Percentiles rank a stretch among this genome's conserved stretches.
Evolutionary conservation across 306 rosid species (phyloP).

Genomic region (Vicia sativa): DNA sequence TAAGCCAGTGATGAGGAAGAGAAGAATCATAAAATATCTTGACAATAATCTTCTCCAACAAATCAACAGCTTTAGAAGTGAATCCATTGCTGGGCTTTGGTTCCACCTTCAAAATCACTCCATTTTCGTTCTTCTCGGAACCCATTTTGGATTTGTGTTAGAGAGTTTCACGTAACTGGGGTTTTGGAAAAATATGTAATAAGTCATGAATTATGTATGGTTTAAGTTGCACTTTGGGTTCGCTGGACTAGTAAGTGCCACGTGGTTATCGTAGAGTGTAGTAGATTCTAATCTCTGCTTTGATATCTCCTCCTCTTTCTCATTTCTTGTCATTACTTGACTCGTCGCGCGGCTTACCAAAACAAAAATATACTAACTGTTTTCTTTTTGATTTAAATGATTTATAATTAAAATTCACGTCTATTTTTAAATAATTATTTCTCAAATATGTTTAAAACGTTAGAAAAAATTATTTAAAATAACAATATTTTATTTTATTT

Average conservation of each 20-base stretch:
- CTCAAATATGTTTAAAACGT: no score
- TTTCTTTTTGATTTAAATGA: no score
- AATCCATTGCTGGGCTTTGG: slow-evolving; percentile 76
- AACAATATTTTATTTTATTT: no score
- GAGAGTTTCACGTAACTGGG: neutral
- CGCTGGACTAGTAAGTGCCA: slow-evolving; percentile 33
- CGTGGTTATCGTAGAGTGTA: slow-evolving; percentile 4
- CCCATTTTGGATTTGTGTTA: slow-evolving; percentile 1
- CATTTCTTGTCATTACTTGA: no score
- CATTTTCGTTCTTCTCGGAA: slow-evolving; percentile 37
- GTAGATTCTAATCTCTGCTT: neutral
- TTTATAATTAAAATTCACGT: no score
- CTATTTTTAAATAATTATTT: no score
- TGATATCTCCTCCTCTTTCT: no score
- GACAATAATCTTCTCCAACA: slow-evolving; percentile 70
- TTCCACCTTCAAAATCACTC: slow-evolving; percentile 51
- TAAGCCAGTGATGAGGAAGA: slow-evolving; percentile 67
- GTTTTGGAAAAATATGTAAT: no score
- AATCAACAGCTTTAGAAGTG: slow-evolving; percentile 57
- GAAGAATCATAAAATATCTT: slow-evolving; percentile 68
- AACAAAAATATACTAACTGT: no score
- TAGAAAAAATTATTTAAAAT: no score
- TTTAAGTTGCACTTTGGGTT: neutral
- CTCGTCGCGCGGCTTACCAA: no score
- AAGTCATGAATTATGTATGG: neutral